Conservation (phyloP, 768 basidiomycete species). For the Leccinum obscurum region DNA sequence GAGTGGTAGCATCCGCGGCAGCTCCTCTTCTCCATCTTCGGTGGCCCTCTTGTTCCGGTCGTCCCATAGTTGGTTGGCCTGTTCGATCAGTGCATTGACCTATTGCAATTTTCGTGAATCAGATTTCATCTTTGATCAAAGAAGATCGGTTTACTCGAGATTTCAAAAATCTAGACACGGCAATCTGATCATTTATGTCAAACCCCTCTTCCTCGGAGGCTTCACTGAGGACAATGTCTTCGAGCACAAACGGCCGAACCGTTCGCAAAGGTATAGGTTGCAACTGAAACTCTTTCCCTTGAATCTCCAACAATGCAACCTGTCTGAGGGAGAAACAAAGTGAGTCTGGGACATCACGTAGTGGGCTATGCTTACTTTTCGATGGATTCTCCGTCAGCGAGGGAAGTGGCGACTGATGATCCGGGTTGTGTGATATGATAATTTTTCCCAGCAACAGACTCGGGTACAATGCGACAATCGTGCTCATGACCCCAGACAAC, state of each 20-base stretch:
- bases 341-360: conserved; percentile 1
- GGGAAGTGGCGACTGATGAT: conserved; percentile 89
- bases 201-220: conserved; percentile 76
- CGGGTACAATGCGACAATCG: conserved; percentile 90
- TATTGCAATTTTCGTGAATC: conserved; percentile 27
- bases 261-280: conserved; percentile 86
- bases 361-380: conserved; percentile 63
- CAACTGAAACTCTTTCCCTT: conserved; percentile 84
- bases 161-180: conserved; percentile 80
- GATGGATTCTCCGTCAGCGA: conserved; percentile 90
- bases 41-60: conserved; percentile 40
- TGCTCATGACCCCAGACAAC: conserved; percentile 99
- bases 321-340: conserved; percentile 52
- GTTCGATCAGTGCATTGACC: conserved; percentile 78
- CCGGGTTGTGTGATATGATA: conserved; percentile 96
- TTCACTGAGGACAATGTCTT: conserved; percentile 74
- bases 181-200: conserved; percentile 78
- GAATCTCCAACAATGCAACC: conserved; percentile 85
- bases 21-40: conserved; percentile 59
- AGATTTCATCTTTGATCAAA: conserved; percentile 1
- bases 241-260: conserved; percentile 92
- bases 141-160: conserved; percentile 48
- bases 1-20: conserved; percentile 79
- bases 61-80: conserved; percentile 53
- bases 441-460: conserved; percentile 85